Evolutionary conservation across 768 basidiomycete genomes (phyloP).

Genomic region (Calvatia gigantea): DNA sequence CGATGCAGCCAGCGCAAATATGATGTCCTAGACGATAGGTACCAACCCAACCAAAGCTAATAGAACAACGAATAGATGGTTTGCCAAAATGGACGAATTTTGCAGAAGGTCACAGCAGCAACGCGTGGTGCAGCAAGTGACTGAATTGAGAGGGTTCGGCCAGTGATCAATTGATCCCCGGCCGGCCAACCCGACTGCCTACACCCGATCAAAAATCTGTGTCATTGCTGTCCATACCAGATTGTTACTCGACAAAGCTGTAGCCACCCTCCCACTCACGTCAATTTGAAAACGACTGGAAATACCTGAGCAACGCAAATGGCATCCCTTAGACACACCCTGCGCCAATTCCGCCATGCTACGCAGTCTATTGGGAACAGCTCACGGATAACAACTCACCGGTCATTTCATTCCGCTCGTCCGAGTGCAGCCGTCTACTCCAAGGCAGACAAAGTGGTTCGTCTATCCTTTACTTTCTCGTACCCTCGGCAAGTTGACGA

Average conservation of each 20-base stretch:
- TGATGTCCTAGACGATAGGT: neutral
- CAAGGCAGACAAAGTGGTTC: slow-evolving; percentile 43
- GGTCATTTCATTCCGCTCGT: slow-evolving; percentile 41
- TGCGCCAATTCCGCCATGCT: neutral
- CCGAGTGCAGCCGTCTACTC: slow-evolving; percentile 37
- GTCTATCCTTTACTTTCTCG: slow-evolving; percentile 13
- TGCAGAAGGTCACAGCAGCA: neutral
- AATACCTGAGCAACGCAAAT: neutral
- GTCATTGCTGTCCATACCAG: neutral
- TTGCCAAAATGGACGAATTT: neutral
- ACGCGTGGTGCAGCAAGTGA: neutral
- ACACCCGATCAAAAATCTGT: neutral
- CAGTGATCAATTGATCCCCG: neutral
- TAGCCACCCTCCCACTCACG: neutral
- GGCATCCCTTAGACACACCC: neutral
- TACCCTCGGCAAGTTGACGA: too few species aligned
- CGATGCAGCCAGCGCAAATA: neutral
- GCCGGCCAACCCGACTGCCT: neutral
- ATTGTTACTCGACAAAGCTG: neutral
- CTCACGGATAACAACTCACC: slow-evolving; percentile 2
- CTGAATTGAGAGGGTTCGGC: neutral
- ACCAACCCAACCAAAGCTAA: neutral
- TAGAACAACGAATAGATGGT: neutral
- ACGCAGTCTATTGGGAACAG: neutral
- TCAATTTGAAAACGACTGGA: neutral